phyloP scores from a whole-genome alignment of 305 asterid species.

The Nicotiana rustica region DNA sequence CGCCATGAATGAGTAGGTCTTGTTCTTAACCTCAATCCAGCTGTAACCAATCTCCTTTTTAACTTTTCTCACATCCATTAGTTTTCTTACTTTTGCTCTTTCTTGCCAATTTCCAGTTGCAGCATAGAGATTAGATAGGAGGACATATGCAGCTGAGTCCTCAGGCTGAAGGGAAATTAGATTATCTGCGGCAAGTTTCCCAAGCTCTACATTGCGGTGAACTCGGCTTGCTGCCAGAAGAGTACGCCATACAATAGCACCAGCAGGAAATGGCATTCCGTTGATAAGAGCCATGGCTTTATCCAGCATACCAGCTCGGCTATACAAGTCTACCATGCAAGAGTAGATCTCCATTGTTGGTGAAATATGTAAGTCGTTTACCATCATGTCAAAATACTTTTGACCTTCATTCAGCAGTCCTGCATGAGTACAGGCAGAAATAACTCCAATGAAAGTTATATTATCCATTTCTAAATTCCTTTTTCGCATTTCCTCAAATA shows the following conservation, averaged over 20 bases:
- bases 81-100: conserved; percentile 32
- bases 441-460: conserved; percentile 33
- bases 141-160: conserved; percentile 37
- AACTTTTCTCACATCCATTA: conserved; percentile 34
- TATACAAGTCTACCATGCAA: conserved; percentile 38
- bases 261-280: conserved; percentile 36
- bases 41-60: conserved; percentile 39
- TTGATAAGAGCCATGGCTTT: conserved; percentile 35
- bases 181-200: conserved; percentile 33
- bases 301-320: conserved; percentile 38
- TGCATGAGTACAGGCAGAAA: conserved; percentile 38
- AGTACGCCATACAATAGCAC: conserved; percentile 40
- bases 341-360: conserved; percentile 38
- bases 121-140: neutral
- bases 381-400: conserved; percentile 36
- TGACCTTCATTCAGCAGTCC: conserved; percentile 34
- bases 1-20: conserved; percentile 37
- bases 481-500: conserved; percentile 33
- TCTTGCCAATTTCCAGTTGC: conserved; percentile 37
- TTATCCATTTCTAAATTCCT: conserved; percentile 10
- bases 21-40: conserved; percentile 41
- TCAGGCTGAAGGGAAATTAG: conserved; percentile 21
- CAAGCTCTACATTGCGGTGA: conserved; percentile 33
- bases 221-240: conserved; percentile 35
- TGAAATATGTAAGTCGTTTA: conserved; percentile 23